phyloP scores from a whole-genome alignment of 1,284 basidiomycete genomes.

The Inonotus hispidus region DNA sequence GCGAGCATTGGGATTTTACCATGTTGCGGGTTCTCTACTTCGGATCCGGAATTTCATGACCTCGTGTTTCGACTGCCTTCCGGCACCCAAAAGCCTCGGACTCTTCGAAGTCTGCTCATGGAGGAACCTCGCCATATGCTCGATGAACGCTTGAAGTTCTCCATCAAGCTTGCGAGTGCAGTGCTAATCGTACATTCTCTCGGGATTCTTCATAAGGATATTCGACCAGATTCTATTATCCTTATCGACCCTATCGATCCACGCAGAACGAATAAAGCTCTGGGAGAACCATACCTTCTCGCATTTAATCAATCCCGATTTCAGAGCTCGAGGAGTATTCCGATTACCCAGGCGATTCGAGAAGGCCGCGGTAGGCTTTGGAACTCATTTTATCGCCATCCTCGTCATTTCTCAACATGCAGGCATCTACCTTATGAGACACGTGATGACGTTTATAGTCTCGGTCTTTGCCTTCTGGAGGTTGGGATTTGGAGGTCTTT shows the following conservation, averaged over 20 bases:
- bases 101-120: constrained; percentile 1
- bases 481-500: constrained; percentile 19
- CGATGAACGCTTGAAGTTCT: background rate
- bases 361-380: background rate
- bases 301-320: background rate
- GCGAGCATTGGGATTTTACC: background rate
- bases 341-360: background rate
- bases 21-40: background rate
- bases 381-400: background rate
- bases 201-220: background rate
- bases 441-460: constrained; percentile 16
- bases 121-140: background rate
- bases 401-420: background rate
- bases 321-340: background rate
- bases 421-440: background rate
- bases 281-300: background rate
- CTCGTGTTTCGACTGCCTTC: background rate
- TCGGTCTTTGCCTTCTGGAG: constrained; percentile 17
- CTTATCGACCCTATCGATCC: background rate
- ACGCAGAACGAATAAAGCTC: background rate
- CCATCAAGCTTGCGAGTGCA: background rate
- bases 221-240: background rate
- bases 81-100: background rate
- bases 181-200: background rate
- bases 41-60: background rate